Percentiles rank a stretch among this genome's conserved stretches.
Conservation (phyloP, 1,284 basidiomycete species). For the Rhodofomes roseus region DNA sequence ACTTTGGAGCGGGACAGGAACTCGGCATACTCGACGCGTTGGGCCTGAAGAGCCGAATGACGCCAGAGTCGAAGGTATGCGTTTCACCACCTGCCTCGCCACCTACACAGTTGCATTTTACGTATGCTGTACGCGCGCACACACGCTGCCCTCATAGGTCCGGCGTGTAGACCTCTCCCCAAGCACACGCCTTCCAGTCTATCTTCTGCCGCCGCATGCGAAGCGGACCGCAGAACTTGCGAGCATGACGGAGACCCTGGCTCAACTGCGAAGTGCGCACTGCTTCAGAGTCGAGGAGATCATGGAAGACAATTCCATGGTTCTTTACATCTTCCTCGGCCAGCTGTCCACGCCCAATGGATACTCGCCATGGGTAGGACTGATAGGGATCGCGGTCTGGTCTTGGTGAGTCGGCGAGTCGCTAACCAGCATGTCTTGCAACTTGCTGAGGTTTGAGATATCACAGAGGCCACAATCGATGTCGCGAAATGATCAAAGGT, state of each 20-base stretch:
- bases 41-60: slow-evolving; percentile 11
- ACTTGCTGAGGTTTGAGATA: no score
- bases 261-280: slow-evolving; percentile 12
- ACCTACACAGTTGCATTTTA: neutral
- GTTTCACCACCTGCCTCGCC: neutral
- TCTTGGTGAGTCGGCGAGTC: slow-evolving; percentile 6
- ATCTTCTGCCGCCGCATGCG: neutral
- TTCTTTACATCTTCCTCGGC: slow-evolving; percentile 23
- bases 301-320: slow-evolving; percentile 1
- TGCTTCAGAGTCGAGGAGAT: slow-evolving; percentile 16
- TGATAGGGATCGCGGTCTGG: slow-evolving; percentile 23
- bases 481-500: neutral
- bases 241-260: slow-evolving; percentile 15
- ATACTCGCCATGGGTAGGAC: slow-evolving; percentile 20
- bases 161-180: neutral
- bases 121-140: neutral
- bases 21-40: slow-evolving; percentile 19
- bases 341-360: slow-evolving; percentile 7
- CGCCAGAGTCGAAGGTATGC: neutral
- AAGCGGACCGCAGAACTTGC: slow-evolving; percentile 1
- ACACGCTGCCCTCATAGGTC: neutral
- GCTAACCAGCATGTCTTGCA: no score
- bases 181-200: neutral
- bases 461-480: no score
- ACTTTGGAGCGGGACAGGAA: slow-evolving; percentile 21